Conservation (phyloP, 306 rosid species). For the Cucurbita pepo region DNA sequence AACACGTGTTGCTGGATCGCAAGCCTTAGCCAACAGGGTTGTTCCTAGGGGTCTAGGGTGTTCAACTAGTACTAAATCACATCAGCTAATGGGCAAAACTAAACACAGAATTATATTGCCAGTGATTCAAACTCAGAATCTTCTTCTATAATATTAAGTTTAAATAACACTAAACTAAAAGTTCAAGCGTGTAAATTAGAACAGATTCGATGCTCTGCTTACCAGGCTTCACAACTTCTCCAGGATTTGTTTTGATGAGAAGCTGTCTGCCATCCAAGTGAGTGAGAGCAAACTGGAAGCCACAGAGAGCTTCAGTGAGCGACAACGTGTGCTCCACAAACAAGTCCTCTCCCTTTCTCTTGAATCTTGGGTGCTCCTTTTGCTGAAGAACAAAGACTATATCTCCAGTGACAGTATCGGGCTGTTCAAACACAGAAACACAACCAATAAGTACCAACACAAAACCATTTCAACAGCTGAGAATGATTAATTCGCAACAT, state of each 20-base stretch:
- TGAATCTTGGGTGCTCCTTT: constrained; percentile 72
- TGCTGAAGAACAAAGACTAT: constrained; percentile 63
- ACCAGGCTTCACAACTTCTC: constrained; percentile 80
- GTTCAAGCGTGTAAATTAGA: neutral
- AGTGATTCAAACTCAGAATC: neutral
- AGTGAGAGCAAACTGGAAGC: constrained; percentile 46
- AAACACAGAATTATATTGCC: too few species aligned
- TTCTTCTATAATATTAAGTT: neutral
- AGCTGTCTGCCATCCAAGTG: constrained; percentile 63
- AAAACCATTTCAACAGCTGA: neutral
- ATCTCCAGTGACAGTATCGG: constrained; percentile 69
- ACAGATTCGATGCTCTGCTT: neutral
- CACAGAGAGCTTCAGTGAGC: constrained; percentile 58
- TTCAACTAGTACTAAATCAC: too few species aligned
- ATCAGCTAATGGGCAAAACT: too few species aligned
- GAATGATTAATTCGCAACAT: neutral
- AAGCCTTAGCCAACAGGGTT: too few species aligned
- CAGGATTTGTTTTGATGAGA: constrained; percentile 66
- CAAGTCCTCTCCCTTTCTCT: constrained; percentile 56
- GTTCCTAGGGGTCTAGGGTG: too few species aligned
- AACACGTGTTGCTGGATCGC: too few species aligned
- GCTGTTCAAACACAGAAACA: constrained; percentile 27
- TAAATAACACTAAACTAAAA: neutral
- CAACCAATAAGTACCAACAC: neutral
- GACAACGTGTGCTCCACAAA: constrained; percentile 57